Percentiles rank a stretch among this genome's conserved stretches.
Conservation (phyloP, 208 protist genomes). For the Trypanosoma brucei region DNA sequence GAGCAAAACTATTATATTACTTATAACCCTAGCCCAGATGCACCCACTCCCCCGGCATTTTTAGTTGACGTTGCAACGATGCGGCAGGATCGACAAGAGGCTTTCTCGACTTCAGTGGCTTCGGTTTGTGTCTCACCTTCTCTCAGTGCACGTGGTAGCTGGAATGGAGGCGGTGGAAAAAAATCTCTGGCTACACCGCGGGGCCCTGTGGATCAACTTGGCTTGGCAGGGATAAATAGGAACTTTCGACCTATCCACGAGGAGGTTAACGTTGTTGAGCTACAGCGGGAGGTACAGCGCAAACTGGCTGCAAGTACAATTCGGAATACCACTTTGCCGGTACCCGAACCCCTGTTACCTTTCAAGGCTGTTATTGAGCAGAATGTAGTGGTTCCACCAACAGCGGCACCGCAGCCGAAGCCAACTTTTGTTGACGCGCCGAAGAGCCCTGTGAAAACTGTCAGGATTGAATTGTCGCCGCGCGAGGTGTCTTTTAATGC, state of each 20-base stretch:
- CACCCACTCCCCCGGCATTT: slow-evolving; percentile 59
- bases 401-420: background rate
- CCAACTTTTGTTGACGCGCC: background rate
- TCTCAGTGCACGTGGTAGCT: no score
- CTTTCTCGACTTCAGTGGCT: background rate
- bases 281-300: slow-evolving; percentile 64
- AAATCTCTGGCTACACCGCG: no score
- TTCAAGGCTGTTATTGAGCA: background rate
- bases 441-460: background rate
- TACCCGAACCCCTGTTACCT: background rate
- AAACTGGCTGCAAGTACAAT: slow-evolving; percentile 29
- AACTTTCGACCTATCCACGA: background rate
- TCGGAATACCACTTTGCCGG: background rate
- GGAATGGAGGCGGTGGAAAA: no score
- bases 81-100: background rate
- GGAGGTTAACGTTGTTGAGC: slow-evolving; percentile 36
- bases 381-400: background rate
- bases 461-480: no score
- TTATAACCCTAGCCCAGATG: slow-evolving; percentile 59
- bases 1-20: slow-evolving; percentile 78
- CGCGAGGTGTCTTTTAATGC: background rate
- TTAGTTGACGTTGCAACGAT: slow-evolving; percentile 60
- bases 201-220: background rate
- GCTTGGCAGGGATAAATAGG: background rate
- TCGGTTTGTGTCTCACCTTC: no score